These are phyloP conservation scores for Rhodotorula toruloides DNA, from an alignment of 768 basidiomycete genomes.

Conservation along the genomic window DNA sequence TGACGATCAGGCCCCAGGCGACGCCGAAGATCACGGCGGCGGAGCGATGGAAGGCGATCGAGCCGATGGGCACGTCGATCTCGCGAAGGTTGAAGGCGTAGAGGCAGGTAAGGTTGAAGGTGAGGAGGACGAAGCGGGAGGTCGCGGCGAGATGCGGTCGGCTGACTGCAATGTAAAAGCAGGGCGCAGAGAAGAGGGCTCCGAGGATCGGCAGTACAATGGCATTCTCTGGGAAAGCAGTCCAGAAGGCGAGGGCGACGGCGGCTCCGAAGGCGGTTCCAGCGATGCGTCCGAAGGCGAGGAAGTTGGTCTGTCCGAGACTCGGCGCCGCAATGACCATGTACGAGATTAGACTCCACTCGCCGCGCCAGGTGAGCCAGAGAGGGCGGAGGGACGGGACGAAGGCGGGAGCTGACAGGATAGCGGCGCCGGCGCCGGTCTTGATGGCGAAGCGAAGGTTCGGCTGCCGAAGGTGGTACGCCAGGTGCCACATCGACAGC, in stretches of 20 bases:
- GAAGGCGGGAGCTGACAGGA: slow-evolving; percentile 84
- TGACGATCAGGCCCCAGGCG: slow-evolving; percentile 80
- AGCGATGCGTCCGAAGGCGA: slow-evolving; percentile 72
- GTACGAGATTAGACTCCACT: slow-evolving; percentile 93
- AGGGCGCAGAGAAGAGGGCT: slow-evolving; percentile 83
- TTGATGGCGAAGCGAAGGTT: slow-evolving; percentile 85
- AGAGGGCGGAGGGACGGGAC: slow-evolving; percentile 63
- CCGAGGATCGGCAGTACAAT: slow-evolving; percentile 73
- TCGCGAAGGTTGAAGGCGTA: slow-evolving; percentile 47
- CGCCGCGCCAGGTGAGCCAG: slow-evolving; percentile 77
- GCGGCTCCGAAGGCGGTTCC: slow-evolving; percentile 67
- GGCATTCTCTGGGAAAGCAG: slow-evolving; percentile 67
- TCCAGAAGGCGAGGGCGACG: slow-evolving; percentile 8
- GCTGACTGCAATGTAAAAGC: slow-evolving; percentile 82
- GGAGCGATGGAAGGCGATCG: slow-evolving; percentile 71
- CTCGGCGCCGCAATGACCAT: slow-evolving; percentile 89
- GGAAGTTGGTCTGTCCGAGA: slow-evolving; percentile 86
- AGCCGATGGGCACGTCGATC: slow-evolving; percentile 52
- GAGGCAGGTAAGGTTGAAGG: slow-evolving; percentile 74
- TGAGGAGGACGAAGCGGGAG: slow-evolving; percentile 73
- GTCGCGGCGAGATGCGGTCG: slow-evolving; percentile 72
- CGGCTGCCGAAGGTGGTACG: slow-evolving; percentile 73
- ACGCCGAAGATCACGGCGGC: slow-evolving; percentile 78
- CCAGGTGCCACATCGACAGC: slow-evolving; percentile 33
- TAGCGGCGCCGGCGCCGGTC: slow-evolving; percentile 59